Conservation (phyloP, 129 eudicot species). For the Cynara cardunculus region DNA sequence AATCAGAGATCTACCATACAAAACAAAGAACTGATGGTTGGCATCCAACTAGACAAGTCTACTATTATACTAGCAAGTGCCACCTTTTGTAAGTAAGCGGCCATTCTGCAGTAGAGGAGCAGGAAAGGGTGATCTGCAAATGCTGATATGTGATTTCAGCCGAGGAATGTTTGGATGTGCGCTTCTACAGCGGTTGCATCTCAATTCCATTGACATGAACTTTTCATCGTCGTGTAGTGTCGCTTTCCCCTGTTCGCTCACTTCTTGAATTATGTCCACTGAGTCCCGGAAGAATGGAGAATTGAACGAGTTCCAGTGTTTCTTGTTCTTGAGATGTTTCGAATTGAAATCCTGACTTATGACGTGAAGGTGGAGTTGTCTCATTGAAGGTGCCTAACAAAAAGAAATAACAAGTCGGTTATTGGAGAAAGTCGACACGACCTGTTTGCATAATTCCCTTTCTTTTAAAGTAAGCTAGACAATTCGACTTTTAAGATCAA, state of each 20-base stretch:
- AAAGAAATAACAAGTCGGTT: not conserved
- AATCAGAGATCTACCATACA: not conserved
- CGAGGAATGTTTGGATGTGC: constrained; percentile 94
- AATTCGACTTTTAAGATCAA: not conserved
- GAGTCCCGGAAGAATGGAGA: constrained; percentile 81
- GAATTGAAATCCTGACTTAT: constrained; percentile 96
- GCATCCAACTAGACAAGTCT: not conserved
- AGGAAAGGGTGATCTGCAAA: constrained; percentile 69
- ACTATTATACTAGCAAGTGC: not conserved
- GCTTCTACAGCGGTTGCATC: constrained; percentile 89
- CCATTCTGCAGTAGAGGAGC: constrained; percentile 50
- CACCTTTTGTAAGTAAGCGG: constrained; percentile 35
- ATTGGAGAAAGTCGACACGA: not conserved
- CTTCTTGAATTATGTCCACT: constrained; percentile 72
- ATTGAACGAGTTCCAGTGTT: constrained; percentile 93
- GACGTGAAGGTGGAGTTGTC: constrained; percentile 95
- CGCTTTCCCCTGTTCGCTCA: constrained; percentile 51
- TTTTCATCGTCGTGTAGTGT: constrained; percentile 45
- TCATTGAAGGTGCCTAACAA: constrained; percentile 89
- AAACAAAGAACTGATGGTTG: not conserved
- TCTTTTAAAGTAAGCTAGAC: not conserved
- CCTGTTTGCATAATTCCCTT: not conserved
- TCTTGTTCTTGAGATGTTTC: constrained; percentile 75
- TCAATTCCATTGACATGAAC: constrained; percentile 62
- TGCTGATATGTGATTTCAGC: constrained; percentile 70